Evolutionary conservation across 768 basidiomycete species (phyloP), one percentile per base, ranked within the genome.

Genomic region (Calvatia gigantea): DNA sequence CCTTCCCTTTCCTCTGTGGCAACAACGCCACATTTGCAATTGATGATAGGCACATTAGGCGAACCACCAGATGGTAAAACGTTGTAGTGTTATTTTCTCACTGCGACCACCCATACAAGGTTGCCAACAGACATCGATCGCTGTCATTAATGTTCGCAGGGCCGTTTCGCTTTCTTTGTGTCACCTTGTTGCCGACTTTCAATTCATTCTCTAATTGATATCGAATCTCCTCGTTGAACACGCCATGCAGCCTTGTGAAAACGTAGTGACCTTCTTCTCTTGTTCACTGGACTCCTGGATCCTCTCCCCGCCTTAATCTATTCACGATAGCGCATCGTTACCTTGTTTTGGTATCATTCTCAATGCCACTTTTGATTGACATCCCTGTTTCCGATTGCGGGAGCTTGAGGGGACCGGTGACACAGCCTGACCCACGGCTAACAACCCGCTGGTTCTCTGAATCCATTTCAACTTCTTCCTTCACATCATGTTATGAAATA

Each of bases 141-240:
- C 50, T 43, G n/a, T 52, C 37, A 39, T 54, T 46, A 44, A 27
- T 11, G 42, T 41, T 48, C 61, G 32, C 60, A 65, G 61, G 59
- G 61, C 60, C 68, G 50, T 59, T 59, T 63, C 59, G 55, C 65
- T 62, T 61, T 62, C 41, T 29, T 19, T 43, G 17, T 53, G 41
- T 53, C 50, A 44, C 41, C 29, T 23, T 17, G 39, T 25, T 45
- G 33, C 33, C 52, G 46, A 19, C 4, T 38, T 50, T 50, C 48
- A 21, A 50, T 50, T 50, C 48, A 50, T 50, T 50, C 25, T 37
- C n/a, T n/a, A n/a, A n/a, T n/a, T 37, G 35, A 37, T 38, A 37
- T n/a, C 48, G 38, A 37, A 19, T 32, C 29, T 23, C 31, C 47
- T 7, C 46, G 4, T 33, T 35, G n/a, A 17, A 6, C 46, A 33